Evolutionary conservation across 768 basidiomycete genomes (phyloP), one percentile per base, ranked within the genome.

Genomic region (Butyriboletus loyo): DNA sequence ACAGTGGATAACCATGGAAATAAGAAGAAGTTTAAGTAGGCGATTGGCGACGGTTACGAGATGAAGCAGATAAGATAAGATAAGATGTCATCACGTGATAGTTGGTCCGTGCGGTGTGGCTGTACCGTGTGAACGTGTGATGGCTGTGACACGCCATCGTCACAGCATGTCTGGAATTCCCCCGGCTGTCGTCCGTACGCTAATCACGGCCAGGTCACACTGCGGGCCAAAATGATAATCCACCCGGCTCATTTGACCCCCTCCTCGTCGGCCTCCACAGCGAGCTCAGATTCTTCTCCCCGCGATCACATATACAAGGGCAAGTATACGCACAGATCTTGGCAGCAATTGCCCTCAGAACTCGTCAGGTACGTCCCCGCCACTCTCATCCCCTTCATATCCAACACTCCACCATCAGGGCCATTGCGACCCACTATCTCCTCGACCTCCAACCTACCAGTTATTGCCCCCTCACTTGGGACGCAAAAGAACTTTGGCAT

Each of bases 291-390:
- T 0, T 17, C 25, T 2, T 9, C 41, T 0, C 60, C 60, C 44
- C 65, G 65, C 56, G 62, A 66, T 58, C 59, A 64, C 56, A 49
- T 68, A n/a, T 81, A 78, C 69, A 85, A 85, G 60, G 83, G 83
- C 48, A 85, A 85, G 64, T 69, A 70, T 19, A 75, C 79, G 7
- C 69, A 76, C 59, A 71, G 81, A 65, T 83, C 81, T 19, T 85
- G 83, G 83, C 75, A 75, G n/a, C 77, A 84, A 56, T 66, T 85
- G 21, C 83, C 83, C 0, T 73, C 75, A 47, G 84, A 86, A 63
- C 76, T 86, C 60, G 69, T 86, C 66, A 77, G 78, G 84, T 81
- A 61, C 64, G 77, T 72, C 25, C 49, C 53, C 59, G 66, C 63
- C 69, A 71, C 67, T 64, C 64, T 54, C 57, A 59, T 64, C 59